Percentiles rank a stretch among this genome's conserved stretches.
phyloP scores from a whole-genome alignment of 345 rosid species.

The Linum lewisii region DNA sequence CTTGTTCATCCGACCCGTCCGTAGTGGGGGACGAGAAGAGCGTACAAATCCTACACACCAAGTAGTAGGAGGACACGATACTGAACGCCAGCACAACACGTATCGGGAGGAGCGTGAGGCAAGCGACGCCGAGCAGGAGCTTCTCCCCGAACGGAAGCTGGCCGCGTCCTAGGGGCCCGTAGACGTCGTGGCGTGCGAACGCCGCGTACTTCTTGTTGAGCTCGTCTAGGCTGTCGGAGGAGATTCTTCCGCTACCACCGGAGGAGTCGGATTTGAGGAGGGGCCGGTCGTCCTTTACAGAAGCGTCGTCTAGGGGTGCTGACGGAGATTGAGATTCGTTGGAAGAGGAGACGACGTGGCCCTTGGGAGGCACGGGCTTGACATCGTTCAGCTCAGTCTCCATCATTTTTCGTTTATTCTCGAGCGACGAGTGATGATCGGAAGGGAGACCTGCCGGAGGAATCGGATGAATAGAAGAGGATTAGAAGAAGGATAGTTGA shows the following conservation, averaged over 20 bases:
- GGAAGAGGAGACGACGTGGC: slow-evolving; percentile 1
- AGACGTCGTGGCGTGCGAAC: slow-evolving; percentile 66
- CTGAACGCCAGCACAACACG: slow-evolving; percentile 48
- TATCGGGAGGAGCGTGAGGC: slow-evolving; percentile 62
- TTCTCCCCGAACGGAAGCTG: slow-evolving; percentile 65
- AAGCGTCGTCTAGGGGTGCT: slow-evolving; percentile 17
- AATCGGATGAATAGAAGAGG: not conserved
- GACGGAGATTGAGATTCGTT: not conserved
- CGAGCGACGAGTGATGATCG: not conserved
- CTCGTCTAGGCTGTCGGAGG: slow-evolving; percentile 45
- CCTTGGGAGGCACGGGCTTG: slow-evolving; percentile 25
- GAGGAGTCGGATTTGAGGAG: slow-evolving; percentile 51
- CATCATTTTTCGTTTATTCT: slow-evolving; percentile 22
- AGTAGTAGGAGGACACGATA: slow-evolving; percentile 53
- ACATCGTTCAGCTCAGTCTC: slow-evolving; percentile 58
- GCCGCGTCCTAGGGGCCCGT: slow-evolving; percentile 87
- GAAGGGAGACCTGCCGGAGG: not conserved
- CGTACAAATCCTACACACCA: slow-evolving; percentile 77
- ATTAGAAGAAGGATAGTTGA: not conserved
- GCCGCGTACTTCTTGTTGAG: slow-evolving; percentile 85
- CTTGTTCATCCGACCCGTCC: slow-evolving; percentile 55
- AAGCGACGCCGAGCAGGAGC: slow-evolving; percentile 39
- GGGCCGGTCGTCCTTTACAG: slow-evolving; percentile 65
- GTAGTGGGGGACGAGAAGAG: slow-evolving; percentile 63
- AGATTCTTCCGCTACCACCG: slow-evolving; percentile 8